Base-by-base conservation (phyloP, 305 asterid genomes). In the Coffea humblotiana region DNA sequence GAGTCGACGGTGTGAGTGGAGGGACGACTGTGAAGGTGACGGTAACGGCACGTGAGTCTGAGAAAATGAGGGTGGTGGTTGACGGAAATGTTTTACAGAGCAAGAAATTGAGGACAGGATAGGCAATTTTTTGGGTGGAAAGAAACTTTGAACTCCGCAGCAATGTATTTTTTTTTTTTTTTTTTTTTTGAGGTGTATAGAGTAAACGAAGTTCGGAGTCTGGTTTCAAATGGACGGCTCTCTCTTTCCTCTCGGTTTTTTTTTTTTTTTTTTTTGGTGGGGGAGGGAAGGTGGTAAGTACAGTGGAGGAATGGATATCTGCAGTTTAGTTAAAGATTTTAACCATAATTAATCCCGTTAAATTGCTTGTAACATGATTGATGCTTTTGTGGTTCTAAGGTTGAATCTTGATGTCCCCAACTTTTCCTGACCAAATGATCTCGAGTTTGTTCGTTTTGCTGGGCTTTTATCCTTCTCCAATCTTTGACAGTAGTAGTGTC, bases 41-140 rank as follows among this genome's bases (percentile, higher is more conserved):
- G 91, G 92, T 79, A 85, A 89, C 90, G 96, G 86, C 90, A 84
- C 88, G 86, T 83, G 91, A 84, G 90, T 85, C 91, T 78, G 10
- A 64, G 37, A 10, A 25, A 25, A 64, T 72, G 32, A 49, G 81
- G 49, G 43, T 40, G 27, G 49, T 25, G 35, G 18, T 16, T 3
- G 12, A 75, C 13, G 51, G 52, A 32, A 75, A 32, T 11, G 32
- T 35, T 29, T 15, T 49, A 14, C 8, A 1, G 18, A 25, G 60
- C 14, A 16, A 16, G 13, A 58, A 54, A 51, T n/a, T 23, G 32
- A 6, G 23, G 18, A 65, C 48, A 40, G 6, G 6, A 16, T 51
- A 56, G 61, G 78, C 43, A 61, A 71, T 47, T 56, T 75, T 78
- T 65, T 60, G 64, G 75, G 48, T 51, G 81, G 16, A 15, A 67